Evolutionary conservation across 2,329 filamentous ascomycete species (phyloP).

Genomic region (Fusarium setosum): DNA sequence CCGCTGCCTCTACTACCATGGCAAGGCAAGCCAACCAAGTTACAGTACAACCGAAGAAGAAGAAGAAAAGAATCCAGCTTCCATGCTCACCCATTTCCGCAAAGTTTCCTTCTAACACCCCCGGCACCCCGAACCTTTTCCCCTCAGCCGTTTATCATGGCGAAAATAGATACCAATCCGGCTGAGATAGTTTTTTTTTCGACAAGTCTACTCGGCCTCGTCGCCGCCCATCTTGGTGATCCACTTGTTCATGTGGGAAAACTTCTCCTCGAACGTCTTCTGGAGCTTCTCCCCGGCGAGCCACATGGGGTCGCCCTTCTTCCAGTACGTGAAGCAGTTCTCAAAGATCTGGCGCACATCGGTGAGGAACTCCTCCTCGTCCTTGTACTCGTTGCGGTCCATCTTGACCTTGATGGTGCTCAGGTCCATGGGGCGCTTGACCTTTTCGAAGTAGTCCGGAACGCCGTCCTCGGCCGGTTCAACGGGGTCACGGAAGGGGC

Average conservation of each 20-base stretch:
- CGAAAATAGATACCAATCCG: no score
- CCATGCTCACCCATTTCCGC: background rate
- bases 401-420: slow-evolving; percentile 70
- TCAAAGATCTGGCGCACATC: slow-evolving; percentile 72
- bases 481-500: slow-evolving; percentile 70
- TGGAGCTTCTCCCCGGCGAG: slow-evolving; percentile 67
- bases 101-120: background rate
- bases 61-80: background rate
- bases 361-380: slow-evolving; percentile 63
- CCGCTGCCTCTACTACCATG: background rate
- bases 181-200: background rate
- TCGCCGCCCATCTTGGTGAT: slow-evolving; percentile 62
- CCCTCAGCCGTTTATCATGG: no score
- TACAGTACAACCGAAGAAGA: slow-evolving; percentile 11
- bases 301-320: slow-evolving; percentile 65
- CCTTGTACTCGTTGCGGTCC: slow-evolving; percentile 62
- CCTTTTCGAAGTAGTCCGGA: slow-evolving; percentile 70
- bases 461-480: slow-evolving; percentile 67
- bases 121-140: background rate
- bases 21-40: background rate
- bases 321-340: slow-evolving; percentile 75
- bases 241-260: slow-evolving; percentile 69
- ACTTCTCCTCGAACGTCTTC: slow-evolving; percentile 70
- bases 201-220: slow-evolving; percentile 41
- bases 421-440: slow-evolving; percentile 72